Base-by-base conservation (phyloP, 1,284 basidiomycete genomes). In the Cutaneotrichosporon sp. region DNA sequence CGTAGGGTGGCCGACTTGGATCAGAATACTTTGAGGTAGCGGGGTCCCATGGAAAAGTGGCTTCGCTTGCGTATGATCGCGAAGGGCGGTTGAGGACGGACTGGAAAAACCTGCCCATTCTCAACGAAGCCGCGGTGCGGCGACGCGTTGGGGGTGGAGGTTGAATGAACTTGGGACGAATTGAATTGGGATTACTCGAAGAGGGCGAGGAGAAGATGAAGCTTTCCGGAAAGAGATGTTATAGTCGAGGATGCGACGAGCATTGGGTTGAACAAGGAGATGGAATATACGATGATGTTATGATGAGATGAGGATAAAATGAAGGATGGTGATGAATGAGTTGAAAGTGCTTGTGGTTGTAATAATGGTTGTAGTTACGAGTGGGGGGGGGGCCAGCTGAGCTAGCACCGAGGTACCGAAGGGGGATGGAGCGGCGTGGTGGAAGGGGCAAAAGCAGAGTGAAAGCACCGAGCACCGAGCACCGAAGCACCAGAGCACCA, bases 51-150 rank as follows among this genome's bases (percentile, higher is more conserved):
- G 42, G 42, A 12, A 29, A 32, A 11, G 27, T 20, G 12, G 42
- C 42, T n/a, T 44, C 42, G 11, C 27, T 22, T 4, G 68, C 68
- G 49, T 73, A 73, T 14, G 63, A 67, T 17, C 70, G 59, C 0
- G 71, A 66, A 10, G 71, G 71, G 35, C 70, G 68, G 22, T 63
- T 54, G 10, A 71, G 55, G 11, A 70, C 67, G 6, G 63, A 25
- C 41, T 73, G 64, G 19, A 73, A 38, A 38, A 73, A 66, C 54
- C 63, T 67, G 3, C 70, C 65, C 71, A 31, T 31, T 9, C 29
- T 31, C 11, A 14, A 37, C 17, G n/a, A 19, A 6, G 34, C 33
- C 41, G 54, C 48, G 27, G 14, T 31, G 24, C 25, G 35, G 12
- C 25, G 26, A 20, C 3, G n/a, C 12, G n/a, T 9, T 27, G 44